Base-by-base conservation (phyloP, 2,329 filamentous ascomycete species). In the Pestalotiopsis sp. region DNA sequence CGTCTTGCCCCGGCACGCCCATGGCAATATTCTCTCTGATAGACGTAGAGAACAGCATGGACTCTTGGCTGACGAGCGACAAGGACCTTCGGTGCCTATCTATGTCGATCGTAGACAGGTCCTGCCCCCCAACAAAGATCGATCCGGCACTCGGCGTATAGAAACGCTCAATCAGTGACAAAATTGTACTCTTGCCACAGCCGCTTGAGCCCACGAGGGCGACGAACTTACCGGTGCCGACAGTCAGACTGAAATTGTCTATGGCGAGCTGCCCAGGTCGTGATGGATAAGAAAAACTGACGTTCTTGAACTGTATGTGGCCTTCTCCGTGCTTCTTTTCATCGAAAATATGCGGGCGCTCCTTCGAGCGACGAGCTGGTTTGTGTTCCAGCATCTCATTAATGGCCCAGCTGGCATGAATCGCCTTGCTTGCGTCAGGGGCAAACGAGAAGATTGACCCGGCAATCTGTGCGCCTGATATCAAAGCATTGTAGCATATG, bases 11-110 rank as follows among this genome's bases (percentile, higher is more conserved):
- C 1, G 80, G 81, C 23, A 92, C 85, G 13, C 90, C 91, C 0
- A 92, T 82, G 1, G 90, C 77, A 66, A 93, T 87, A 72, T 93
- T 93, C 69, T 93, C 90, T 17, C 87, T 83, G 65, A 72, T 62
- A 7, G 69, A 76, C 70, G 87, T 89, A 75, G 89, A 87, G 73
- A 91, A 93, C 0, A 94, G 82, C 0, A 88, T 89, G 4, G 92
- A 85, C 75, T 94, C 92, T 77, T 94, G 92, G 2, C 90, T 87
- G 0, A 94, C 92, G 0, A 94, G 84, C 0, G 90, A 90, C 17
- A 93, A 82, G 20, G 86, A 79, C 66, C 84, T 84, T 57, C 92
- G 86, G 74, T 93, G 92, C 20, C 84, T 79, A 66, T 83, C 83
- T 0, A 91, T 82, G 62, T 90, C 87, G 65, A 92, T 77, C 1